These are phyloP conservation scores for Heterobasidion parviporum DNA, from an alignment of 1,284 basidiomycete species.

Conservation along the genomic window DNA sequence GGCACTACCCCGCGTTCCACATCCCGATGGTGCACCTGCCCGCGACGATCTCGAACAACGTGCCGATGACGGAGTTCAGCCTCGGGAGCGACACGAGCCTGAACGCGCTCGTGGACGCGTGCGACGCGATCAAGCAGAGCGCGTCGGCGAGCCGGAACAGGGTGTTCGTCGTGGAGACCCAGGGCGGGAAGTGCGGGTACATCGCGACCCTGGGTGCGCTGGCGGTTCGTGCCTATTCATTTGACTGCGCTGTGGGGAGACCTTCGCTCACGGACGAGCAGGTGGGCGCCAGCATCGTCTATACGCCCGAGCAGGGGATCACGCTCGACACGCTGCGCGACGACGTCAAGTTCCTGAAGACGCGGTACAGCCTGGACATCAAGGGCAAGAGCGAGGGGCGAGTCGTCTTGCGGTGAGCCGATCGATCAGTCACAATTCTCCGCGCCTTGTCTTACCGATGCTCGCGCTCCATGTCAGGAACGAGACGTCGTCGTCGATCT, in stretches of 20 bases:
- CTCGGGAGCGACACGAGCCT: constrained; percentile 93
- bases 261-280: constrained; percentile 19
- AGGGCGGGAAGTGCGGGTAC: constrained; percentile 95
- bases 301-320: constrained; percentile 91
- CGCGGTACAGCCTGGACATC: constrained; percentile 78
- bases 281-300: constrained; percentile 89
- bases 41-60: constrained; percentile 96
- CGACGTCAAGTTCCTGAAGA: constrained; percentile 88
- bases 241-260: not conserved
- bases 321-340: constrained; percentile 71
- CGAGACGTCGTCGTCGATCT: constrained; percentile 83
- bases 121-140: constrained; percentile 97
- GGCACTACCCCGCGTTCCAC: constrained; percentile 84
- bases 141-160: constrained; percentile 92
- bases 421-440: not conserved
- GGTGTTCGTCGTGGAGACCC: constrained; percentile 97
- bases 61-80: constrained; percentile 94
- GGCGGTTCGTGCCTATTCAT: constrained; percentile 53
- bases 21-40: constrained; percentile 92
- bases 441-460: not conserved
- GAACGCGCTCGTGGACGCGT: constrained; percentile 96
- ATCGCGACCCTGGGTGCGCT: constrained; percentile 93
- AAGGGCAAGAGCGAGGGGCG: constrained; percentile 91
- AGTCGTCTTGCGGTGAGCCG: constrained; percentile 74
- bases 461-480: constrained; percentile 41